Base-by-base conservation (phyloP, 192 early-diverging fungal genomes). In the Coemansia sp. region DNA sequence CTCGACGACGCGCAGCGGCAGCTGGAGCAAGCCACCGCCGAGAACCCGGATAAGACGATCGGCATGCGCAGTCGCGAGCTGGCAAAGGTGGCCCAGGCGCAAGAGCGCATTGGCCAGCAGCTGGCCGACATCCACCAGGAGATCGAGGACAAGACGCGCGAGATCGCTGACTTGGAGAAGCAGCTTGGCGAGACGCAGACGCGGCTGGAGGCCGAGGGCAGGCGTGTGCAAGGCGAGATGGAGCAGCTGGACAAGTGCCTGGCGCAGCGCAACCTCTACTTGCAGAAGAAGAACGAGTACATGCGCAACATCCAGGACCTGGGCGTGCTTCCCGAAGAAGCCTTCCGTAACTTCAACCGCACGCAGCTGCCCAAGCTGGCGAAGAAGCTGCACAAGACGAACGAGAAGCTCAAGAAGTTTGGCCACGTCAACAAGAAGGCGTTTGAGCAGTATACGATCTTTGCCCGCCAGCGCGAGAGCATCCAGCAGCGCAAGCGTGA, bases 401-500 rank as follows among this genome's bases (percentile, higher is more conserved):
- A 95, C 75, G 95, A 96, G 67, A 85, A 81, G 34, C 83, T 99
- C 33, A 92, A 95, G 62, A 90, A 92, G 80, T 98, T 91, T 69
- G 88, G 88, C 16, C 96, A 97, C 66, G 94, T 99, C 64, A 99
- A 99, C 87, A 99, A 97, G 73, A 96, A 97, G 78, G 97, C 97
- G 0, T 95, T 95, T 81, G 97, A 99, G 85, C 97, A 99, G 83
- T 98, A 93, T 71, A 88, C 78, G 68, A 94, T 92, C 69, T 99
- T 98, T 75, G 95, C 93, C 3, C 90, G 92, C 65, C 96, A 98
- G 68, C 87, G 90, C 15, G 94, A 95, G 56, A 75, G 87, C 41
- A 88, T 99, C 35, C 85, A 86, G 38, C 81, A 91, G 67, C 86
- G 96, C 52, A 97, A 94, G 72, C 84, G 85, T 21, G 97, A 99